These are phyloP conservation scores for Vinca major DNA, from an alignment of 305 asterid species.

Conservation along the genomic window DNA sequence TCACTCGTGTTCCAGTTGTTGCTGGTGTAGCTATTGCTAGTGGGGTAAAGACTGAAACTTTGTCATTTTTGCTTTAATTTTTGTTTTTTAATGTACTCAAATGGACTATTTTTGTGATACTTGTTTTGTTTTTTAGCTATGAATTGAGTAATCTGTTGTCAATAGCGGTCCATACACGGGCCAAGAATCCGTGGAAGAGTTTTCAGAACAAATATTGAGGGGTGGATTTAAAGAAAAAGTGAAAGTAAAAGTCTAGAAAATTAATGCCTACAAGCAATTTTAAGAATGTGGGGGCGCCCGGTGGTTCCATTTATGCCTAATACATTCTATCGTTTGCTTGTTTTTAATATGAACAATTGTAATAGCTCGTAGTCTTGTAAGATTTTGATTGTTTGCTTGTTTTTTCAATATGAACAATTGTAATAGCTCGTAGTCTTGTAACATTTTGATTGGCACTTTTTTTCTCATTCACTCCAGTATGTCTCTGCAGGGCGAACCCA, in stretches of 20 bases:
- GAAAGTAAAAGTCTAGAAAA: too few relatives aligned
- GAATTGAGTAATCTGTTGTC: too few relatives aligned
- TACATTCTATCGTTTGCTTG: neutral
- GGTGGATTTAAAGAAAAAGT: too few relatives aligned
- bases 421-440: neutral
- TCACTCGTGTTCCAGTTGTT: slow-evolving; percentile 64
- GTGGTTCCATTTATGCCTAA: too few relatives aligned
- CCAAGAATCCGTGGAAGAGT: too few relatives aligned
- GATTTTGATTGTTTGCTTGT: neutral
- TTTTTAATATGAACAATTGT: neutral
- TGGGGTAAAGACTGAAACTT: slow-evolving; percentile 45
- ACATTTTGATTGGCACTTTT: neutral
- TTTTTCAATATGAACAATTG: neutral
- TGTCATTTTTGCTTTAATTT: neutral
- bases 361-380: neutral
- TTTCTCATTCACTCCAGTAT: slow-evolving; percentile 9
- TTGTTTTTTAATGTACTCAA: neutral
- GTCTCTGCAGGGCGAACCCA: slow-evolving; percentile 26
- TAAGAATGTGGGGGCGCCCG: too few relatives aligned
- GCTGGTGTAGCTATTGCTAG: slow-evolving; percentile 75
- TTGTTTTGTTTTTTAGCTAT: neutral
- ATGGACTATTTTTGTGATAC: too few relatives aligned
- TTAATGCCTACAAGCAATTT: too few relatives aligned
- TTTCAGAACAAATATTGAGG: too few relatives aligned
- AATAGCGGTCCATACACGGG: too few relatives aligned